These are phyloP conservation scores for Colletotrichum abscissum DNA, from an alignment of 2,329 filamentous ascomycete species.

Conservation along the genomic window DNA sequence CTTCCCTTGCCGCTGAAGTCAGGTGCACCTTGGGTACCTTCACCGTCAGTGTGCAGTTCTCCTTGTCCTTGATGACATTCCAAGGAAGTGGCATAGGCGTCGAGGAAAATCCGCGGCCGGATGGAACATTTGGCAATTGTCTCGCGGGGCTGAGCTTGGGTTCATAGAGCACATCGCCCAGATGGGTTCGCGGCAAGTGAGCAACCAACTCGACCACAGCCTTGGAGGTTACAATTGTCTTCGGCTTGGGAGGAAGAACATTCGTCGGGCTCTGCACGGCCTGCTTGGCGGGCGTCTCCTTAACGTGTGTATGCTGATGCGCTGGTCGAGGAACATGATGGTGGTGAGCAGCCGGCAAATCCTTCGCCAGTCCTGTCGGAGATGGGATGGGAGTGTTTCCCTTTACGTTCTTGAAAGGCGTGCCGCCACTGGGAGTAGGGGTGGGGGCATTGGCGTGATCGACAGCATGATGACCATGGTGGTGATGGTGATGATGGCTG, in stretches of 20 bases:
- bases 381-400: conserved; percentile 57
- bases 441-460: conserved; percentile 56
- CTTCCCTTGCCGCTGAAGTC: conserved; percentile 75
- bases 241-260: conserved; percentile 68
- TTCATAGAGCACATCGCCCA: conserved; percentile 87
- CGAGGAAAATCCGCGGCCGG: conserved; percentile 58
- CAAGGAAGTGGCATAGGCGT: conserved; percentile 80
- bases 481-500: conserved; percentile 69
- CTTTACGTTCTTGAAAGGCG: conserved; percentile 63
- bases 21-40: conserved; percentile 87
- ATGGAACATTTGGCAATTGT: conserved; percentile 53
- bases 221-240: conserved; percentile 75
- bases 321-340: conserved; percentile 54
- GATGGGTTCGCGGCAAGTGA: conserved; percentile 78
- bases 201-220: conserved; percentile 79
- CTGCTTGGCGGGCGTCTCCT: conserved; percentile 40
- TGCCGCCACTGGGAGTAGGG: conserved; percentile 52
- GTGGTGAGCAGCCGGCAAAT: conserved; percentile 54
- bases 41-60: conserved; percentile 91
- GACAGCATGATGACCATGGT: conserved; percentile 57
- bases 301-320: conserved; percentile 36
- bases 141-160: conserved; percentile 69
- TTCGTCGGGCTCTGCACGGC: conserved; percentile 50
- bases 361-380: conserved; percentile 53
- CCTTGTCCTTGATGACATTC: conserved; percentile 76